A percentile compares a stretch with the other conserved stretches of the same genome.
Evolutionary conservation across 805 yeast species (phyloP).

Genomic region (Yarrowia divulgata): DNA sequence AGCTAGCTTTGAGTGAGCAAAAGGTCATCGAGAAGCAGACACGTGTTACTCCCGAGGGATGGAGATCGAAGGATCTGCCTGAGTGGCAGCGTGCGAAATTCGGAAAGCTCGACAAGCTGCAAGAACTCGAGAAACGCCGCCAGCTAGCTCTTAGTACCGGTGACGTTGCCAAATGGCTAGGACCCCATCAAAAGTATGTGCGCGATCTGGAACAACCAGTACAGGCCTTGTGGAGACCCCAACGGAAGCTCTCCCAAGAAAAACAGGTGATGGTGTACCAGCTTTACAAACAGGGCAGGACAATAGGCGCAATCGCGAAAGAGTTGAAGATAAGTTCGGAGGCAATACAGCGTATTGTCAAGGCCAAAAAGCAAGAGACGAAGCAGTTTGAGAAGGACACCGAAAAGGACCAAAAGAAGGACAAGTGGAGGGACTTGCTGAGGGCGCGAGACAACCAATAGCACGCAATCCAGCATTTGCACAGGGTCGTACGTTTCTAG

Average conservation of each 20-base stretch:
- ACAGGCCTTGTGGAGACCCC: constrained; percentile 19
- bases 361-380: constrained; percentile 28
- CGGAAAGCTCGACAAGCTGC: constrained; percentile 26
- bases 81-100: constrained; percentile 36
- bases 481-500: too few species aligned
- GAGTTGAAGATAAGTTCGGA: constrained; percentile 22
- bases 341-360: constrained; percentile 27
- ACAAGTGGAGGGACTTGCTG: constrained; percentile 25
- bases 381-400: constrained; percentile 21
- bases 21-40: constrained; percentile 23
- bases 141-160: constrained; percentile 30
- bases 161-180: constrained; percentile 34
- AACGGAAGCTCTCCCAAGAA: constrained; percentile 20
- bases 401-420: constrained; percentile 8
- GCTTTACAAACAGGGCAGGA: constrained; percentile 14
- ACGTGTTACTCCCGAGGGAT: constrained; percentile 28
- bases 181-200: constrained; percentile 30
- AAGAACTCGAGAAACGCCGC: constrained; percentile 28
- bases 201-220: constrained; percentile 22
- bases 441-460: not conserved
- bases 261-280: constrained; percentile 25
- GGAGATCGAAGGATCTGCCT: constrained; percentile 35
- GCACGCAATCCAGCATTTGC: too few species aligned
- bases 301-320: constrained; percentile 16
- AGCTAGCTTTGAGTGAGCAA: constrained; percentile 12